Conservation (phyloP, 129 eudicot genomes). For the carrot (Daucus carota) region DH1_v3.0 NC_030387.2:1740501-1741000, state of each 20-base stretch:
- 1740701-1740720: neutral
- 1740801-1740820: conserved; percentile 20
- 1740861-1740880: conserved; percentile 22
- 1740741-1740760: conserved; percentile 1
- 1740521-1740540: neutral
- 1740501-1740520: neutral
- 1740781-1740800: conserved; percentile 55
- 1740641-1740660: conserved; percentile 90
- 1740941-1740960: conserved; percentile 80
- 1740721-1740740: conserved; percentile 12
- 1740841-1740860: conserved; percentile 13
- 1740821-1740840: neutral
- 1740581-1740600: conserved; percentile 35
- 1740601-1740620: conserved; percentile 86
- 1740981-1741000: neutral
- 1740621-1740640: conserved; percentile 87
- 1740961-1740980: conserved; percentile 60
- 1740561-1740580: conserved; percentile 1
- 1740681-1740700: neutral
- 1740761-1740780: conserved; percentile 15
- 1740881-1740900: conserved; percentile 92
- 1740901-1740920: conserved; percentile 91
- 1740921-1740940: conserved; percentile 89
- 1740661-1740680: conserved; percentile 51
- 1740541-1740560: neutral